Base-by-base conservation (phyloP, 2,329 filamentous ascomycete genomes). In the Phaeosphaeria sp. region DNA sequence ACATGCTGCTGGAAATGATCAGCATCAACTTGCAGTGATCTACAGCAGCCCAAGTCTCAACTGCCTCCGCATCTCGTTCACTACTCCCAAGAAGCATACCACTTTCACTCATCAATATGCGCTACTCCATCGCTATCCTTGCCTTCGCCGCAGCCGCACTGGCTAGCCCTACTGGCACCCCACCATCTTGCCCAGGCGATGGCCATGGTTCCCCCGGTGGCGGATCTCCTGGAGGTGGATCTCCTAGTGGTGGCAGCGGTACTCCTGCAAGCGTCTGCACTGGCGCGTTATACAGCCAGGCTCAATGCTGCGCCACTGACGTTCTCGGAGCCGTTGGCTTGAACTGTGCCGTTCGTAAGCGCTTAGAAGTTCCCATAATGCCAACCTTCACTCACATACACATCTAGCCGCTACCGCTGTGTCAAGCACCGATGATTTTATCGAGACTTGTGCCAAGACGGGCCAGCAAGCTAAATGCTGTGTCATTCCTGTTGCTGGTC, bases 401-500 rank as follows among this genome's bases (percentile, higher is more conserved):
- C 22, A 13, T 50, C 10, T 23, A 58, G 58, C 58, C 10, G 11
- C 48, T 7, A 60, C 51, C 18, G 41, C 41, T 18, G 55, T 51
- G n/a, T 48, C 43, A 17, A 43, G 44, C 27, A 23, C 30, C 13
- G 23, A 42, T 20, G 43, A 48, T n/a, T 54, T 57, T 33, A 57
- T 57, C 46, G 27, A 23, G 30, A 47, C 27, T 22, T 60, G 57
- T 33, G 54, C 50, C 11, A 22, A 23, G 21, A 44, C 11, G 10
- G 57, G 57, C 22, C 54, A 60, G 42, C 57, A 57, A 27, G 57
- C 57, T 42, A 60, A 57, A 22, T 60, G 57, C 54, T 60, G 57
- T 23, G 54, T 56, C 1, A 48, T 60, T 50, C 57, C 57, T 25
- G 42, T 54, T n/a, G 41, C 46, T 6, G 50, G 20, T 27, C 57